A percentile compares a stretch with the other conserved stretches of the same genome.
Evolutionary conservation across 2,329 filamentous ascomycete genomes (phyloP).

Genomic region (Hymenoscyphus repandus): DNA sequence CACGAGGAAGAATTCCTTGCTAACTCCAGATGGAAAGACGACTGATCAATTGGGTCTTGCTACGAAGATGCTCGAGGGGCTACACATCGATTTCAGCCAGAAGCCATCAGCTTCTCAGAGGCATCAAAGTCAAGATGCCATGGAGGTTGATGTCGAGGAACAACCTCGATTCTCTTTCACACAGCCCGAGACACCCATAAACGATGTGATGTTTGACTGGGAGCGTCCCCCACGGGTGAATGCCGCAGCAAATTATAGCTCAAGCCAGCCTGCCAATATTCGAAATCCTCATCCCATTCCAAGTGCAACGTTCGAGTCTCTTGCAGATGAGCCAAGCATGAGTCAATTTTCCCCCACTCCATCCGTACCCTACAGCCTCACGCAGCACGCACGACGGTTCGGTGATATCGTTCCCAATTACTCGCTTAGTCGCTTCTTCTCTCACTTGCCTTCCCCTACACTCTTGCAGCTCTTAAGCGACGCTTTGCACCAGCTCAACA

Average conservation of each 20-base stretch:
- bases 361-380: conserved; percentile 74
- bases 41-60: conserved; percentile 78
- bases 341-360: conserved; percentile 79
- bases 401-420: conserved; percentile 85
- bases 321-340: conserved; percentile 82
- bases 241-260: conserved; percentile 25
- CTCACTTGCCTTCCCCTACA: conserved; percentile 66
- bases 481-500: conserved; percentile 77
- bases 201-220: conserved; percentile 80
- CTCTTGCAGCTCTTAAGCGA: conserved; percentile 76
- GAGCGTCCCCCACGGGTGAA: conserved; percentile 55
- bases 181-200: conserved; percentile 73
- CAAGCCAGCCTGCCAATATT: conserved; percentile 40
- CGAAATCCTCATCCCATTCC: conserved; percentile 21
- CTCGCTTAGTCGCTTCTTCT: conserved; percentile 88
- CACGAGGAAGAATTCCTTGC: conserved; percentile 72
- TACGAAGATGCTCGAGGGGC: conserved; percentile 89
- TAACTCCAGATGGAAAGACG: conserved; percentile 68
- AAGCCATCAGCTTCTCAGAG: conserved; percentile 43
- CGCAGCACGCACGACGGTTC: conserved; percentile 84
- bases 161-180: conserved; percentile 64
- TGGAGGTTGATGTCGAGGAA: conserved; percentile 60
- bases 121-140: conserved; percentile 43
- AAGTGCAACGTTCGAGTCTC: conserved; percentile 50
- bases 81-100: conserved; percentile 81